phyloP scores from a whole-genome alignment of 352 stramenopile species.

The Phytopythium vexans region DNA sequence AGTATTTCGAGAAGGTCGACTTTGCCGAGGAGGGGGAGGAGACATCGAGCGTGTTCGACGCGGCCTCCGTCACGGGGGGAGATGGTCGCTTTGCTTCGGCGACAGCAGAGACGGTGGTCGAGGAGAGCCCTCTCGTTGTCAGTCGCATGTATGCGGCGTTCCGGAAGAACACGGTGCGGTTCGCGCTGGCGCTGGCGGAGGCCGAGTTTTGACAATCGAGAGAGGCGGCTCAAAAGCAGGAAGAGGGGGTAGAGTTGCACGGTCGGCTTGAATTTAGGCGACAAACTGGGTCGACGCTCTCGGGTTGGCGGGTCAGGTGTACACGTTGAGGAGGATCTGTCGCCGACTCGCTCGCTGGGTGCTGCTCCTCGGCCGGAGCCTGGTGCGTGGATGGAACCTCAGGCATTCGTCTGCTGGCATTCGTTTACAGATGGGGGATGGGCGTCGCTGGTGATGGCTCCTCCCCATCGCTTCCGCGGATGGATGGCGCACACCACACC shows the following conservation, averaged over 20 bases:
- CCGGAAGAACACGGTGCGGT: conserved; percentile 72
- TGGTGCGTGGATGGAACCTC: too few relatives aligned
- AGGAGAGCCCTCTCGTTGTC: conserved; percentile 65
- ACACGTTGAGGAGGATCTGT: too few relatives aligned
- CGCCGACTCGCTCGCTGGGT: too few relatives aligned
- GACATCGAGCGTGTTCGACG: conserved; percentile 1
- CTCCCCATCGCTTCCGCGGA: too few relatives aligned
- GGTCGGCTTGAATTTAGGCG: not conserved
- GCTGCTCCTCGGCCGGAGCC: too few relatives aligned
- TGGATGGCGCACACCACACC: conserved; percentile 1
- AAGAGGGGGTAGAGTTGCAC: not conserved
- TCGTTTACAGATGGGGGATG: conserved; percentile 9
- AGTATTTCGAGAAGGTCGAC: conserved; percentile 26
- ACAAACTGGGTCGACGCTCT: too few relatives aligned
- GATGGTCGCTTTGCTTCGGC: not conserved
- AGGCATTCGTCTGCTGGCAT: not conserved
- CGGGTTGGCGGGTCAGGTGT: too few relatives aligned
- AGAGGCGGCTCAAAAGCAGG: not conserved
- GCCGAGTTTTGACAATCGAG: conserved; percentile 57
- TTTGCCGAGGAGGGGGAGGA: conserved; percentile 18
- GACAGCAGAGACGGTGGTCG: conserved; percentile 20
- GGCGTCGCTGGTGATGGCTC: not conserved
- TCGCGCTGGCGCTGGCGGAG: conserved; percentile 63
- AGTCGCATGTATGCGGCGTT: conserved; percentile 83
- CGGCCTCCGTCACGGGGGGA: not conserved